A percentile compares a stretch with the other conserved stretches of the same genome.
Conservation (phyloP, 2,329 filamentous ascomycete species). For the Colletotrichum orbiculare region DNA sequence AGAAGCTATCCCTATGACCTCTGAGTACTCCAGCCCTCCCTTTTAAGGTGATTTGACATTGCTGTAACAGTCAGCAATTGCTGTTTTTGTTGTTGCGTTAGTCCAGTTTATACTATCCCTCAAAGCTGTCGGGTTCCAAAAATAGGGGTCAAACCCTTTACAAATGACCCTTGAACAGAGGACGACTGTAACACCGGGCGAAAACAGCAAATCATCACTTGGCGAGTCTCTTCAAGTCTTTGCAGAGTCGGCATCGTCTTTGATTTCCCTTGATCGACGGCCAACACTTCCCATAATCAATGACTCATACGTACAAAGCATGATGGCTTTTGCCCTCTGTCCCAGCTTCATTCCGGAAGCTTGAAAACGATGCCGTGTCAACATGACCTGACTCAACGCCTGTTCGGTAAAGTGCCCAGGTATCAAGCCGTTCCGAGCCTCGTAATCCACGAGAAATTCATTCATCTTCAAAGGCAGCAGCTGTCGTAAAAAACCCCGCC, state of each 20-base stretch:
- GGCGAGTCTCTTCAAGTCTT: background rate
- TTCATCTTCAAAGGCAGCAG: background rate
- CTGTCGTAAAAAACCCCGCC: background rate
- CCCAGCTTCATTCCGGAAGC: slow-evolving; percentile 31
- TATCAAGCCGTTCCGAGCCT: slow-evolving; percentile 33
- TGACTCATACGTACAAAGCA: slow-evolving; percentile 36
- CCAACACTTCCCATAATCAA: slow-evolving; percentile 30
- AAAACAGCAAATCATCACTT: too few species aligned
- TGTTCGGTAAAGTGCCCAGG: slow-evolving; percentile 26
- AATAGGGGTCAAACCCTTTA: too few species aligned
- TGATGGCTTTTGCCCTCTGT: slow-evolving; percentile 20
- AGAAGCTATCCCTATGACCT: too few species aligned
- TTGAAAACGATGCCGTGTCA: slow-evolving; percentile 27
- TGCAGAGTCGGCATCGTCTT: slow-evolving; percentile 27
- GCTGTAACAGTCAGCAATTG: too few species aligned
- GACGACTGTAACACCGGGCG: too few species aligned
- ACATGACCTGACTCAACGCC: slow-evolving; percentile 35
- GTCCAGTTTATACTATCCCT: too few species aligned
- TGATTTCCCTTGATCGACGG: slow-evolving; percentile 33
- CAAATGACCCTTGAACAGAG: too few species aligned
- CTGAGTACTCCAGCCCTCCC: too few species aligned
- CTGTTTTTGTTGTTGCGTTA: too few species aligned
- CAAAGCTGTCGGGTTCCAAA: too few species aligned
- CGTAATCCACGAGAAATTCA: slow-evolving; percentile 22
- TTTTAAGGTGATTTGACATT: too few species aligned